phyloP scores from a whole-genome alignment of 306 rosid genomes.

The Aeschynomene evenia region DNA sequence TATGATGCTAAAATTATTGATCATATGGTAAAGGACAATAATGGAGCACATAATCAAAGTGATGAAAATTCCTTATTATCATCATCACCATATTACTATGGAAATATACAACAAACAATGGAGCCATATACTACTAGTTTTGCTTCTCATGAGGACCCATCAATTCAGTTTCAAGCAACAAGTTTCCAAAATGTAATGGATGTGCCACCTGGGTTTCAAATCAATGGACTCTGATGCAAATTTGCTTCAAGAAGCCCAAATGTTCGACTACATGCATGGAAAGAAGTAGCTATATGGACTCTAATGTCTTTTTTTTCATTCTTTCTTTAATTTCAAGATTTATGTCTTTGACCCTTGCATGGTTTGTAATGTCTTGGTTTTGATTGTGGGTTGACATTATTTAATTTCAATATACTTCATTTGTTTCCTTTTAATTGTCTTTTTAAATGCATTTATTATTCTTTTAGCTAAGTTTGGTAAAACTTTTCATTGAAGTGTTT shows the following conservation, averaged over 20 bases:
- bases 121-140: background rate
- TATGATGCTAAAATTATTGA: background rate
- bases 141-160: background rate
- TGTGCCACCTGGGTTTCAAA: background rate
- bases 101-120: slow-evolving; percentile 9
- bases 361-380: too few species aligned
- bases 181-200: background rate
- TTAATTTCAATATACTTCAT: too few species aligned
- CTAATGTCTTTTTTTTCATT: too few species aligned
- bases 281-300: too few species aligned
- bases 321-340: too few species aligned
- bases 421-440: too few species aligned
- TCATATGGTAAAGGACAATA: background rate
- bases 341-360: too few species aligned
- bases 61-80: background rate
- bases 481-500: too few species aligned
- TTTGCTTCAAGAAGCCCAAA: slow-evolving; percentile 3
- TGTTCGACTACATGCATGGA: slow-evolving; percentile 6
- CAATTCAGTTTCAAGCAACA: background rate
- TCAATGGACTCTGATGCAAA: background rate
- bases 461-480: too few species aligned
- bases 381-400: too few species aligned
- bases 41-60: background rate
- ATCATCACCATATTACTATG: background rate
- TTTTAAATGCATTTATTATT: too few species aligned